Conservation (phyloP, 2,329 filamentous ascomycete genomes). For the Endoconidiophora polonica region DNA sequence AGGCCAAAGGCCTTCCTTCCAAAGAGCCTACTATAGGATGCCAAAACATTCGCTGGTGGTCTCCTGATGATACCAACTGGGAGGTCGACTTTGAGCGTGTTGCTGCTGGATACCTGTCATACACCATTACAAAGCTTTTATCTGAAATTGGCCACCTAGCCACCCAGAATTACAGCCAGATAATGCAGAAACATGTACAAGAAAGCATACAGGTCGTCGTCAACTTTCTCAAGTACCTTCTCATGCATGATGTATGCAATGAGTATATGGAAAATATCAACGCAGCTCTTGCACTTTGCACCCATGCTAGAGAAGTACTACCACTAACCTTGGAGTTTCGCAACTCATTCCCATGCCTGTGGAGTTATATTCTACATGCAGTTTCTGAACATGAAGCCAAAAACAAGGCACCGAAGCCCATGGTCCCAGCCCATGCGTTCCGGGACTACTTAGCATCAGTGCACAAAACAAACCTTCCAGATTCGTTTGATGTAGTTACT, state of each 20-base stretch:
- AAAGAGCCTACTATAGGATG: conserved; percentile 26
- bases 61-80: conserved; percentile 37
- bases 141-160: neutral
- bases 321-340: conserved; percentile 37
- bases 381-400: neutral
- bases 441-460: too few species aligned
- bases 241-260: conserved; percentile 70
- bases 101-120: conserved; percentile 62
- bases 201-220: conserved; percentile 39
- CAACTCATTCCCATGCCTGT: conserved; percentile 50
- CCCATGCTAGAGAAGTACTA: conserved; percentile 49
- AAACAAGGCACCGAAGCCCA: neutral
- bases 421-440: neutral
- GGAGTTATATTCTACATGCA: conserved; percentile 53
- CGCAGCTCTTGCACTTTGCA: conserved; percentile 49
- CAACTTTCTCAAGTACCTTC: conserved; percentile 79
- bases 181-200: too few species aligned
- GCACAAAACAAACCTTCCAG: neutral
- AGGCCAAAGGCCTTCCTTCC: conserved; percentile 41
- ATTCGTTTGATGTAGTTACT: neutral
- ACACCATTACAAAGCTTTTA: conserved; percentile 19
- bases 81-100: conserved; percentile 66
- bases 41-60: conserved; percentile 31
- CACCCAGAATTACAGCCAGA: neutral
- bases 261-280: conserved; percentile 57